phyloP scores from a whole-genome alignment of 225 moss, liverwort and hornwort species.

The Polytrichum formosum region DNA sequence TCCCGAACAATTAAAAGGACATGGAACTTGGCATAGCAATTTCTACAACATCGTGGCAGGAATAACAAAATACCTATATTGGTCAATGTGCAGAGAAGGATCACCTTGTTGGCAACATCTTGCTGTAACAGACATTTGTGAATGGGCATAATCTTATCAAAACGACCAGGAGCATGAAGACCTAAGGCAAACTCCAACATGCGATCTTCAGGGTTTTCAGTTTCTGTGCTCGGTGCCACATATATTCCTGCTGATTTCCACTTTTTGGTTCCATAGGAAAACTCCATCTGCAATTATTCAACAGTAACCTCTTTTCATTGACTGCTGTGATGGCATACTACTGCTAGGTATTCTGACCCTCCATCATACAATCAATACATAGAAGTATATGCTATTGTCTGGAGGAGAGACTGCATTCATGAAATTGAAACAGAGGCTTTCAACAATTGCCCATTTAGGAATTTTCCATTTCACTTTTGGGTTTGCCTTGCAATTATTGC shows the following conservation, averaged over 20 bases:
- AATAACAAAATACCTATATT: not conserved
- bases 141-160: slow-evolving; percentile 91
- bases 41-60: no score
- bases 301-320: not conserved
- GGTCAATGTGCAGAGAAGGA: not conserved
- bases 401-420: no score
- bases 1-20: no score
- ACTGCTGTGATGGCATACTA: no score
- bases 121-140: slow-evolving; percentile 82
- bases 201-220: slow-evolving; percentile 21
- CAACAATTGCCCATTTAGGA: no score
- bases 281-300: slow-evolving; percentile 73
- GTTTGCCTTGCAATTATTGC: no score
- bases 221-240: slow-evolving; percentile 30
- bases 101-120: slow-evolving; percentile 86
- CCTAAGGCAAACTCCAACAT: slow-evolving; percentile 76
- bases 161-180: slow-evolving; percentile 93
- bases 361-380: no score
- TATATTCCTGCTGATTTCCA: slow-evolving; percentile 67
- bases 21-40: no score
- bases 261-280: slow-evolving; percentile 84
- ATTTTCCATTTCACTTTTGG: no score
- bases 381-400: no score
- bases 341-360: no score
- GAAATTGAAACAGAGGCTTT: no score